These are phyloP conservation scores for Plantago ovata DNA, from an alignment of 257 asterid genomes.

Conservation along the genomic window DNA sequence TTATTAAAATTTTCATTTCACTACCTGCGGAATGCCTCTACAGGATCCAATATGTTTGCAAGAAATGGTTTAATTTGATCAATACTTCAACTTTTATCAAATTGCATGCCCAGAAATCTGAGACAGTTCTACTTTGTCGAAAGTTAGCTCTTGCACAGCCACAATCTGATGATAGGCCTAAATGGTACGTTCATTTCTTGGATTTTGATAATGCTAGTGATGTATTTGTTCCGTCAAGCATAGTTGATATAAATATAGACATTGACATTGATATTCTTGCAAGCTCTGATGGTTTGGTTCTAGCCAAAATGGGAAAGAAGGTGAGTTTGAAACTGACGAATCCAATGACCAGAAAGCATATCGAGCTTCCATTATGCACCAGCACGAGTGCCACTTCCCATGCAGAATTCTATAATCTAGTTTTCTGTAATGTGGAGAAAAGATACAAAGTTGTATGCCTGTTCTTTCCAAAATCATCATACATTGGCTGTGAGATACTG, in stretches of 20 bases:
- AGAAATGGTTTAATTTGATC: constrained; percentile 31
- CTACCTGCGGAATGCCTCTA: constrained; percentile 34
- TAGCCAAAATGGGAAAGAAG: not conserved
- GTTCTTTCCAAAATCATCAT: not conserved
- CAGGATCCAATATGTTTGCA: constrained; percentile 33
- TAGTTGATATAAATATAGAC: not conserved
- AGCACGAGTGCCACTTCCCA: not conserved
- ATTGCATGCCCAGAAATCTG: constrained; percentile 23
- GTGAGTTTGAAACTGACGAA: not conserved
- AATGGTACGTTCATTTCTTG: constrained; percentile 16
- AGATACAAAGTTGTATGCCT: not conserved
- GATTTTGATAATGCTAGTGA: constrained; percentile 19
- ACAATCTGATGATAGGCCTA: not conserved
- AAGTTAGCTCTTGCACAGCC: not conserved
- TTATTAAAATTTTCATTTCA: constrained; percentile 28
- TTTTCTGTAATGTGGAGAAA: not conserved
- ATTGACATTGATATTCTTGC: not conserved
- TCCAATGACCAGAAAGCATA: not conserved
- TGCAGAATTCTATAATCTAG: not conserved
- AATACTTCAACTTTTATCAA: constrained; percentile 18
- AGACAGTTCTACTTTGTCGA: constrained; percentile 26
- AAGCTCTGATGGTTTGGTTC: not conserved
- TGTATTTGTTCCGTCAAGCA: constrained; percentile 14
- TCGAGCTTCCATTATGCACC: not conserved
- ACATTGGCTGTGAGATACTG: not conserved